phyloP scores from a whole-genome alignment of 1,139 yeast genomes.

The Saccharomyces hybrid region DNA sequence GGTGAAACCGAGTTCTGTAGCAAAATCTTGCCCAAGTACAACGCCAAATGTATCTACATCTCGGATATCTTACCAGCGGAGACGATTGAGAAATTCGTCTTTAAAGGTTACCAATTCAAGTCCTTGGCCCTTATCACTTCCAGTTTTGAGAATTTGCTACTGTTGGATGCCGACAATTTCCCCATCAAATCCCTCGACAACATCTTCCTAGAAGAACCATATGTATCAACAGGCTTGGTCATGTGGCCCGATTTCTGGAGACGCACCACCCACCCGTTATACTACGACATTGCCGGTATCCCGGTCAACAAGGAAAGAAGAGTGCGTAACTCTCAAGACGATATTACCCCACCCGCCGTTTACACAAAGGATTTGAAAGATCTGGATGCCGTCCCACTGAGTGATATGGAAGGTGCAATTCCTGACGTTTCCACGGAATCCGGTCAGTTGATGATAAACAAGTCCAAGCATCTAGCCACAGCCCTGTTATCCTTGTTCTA shows the following conservation, averaged over 20 bases:
- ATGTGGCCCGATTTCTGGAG: constrained; percentile 85
- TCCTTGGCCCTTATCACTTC: constrained; percentile 67
- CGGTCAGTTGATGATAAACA: constrained; percentile 69
- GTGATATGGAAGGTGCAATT: constrained; percentile 59
- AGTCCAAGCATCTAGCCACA: constrained; percentile 55
- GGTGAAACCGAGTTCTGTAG: constrained; percentile 64
- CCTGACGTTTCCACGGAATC: constrained; percentile 81
- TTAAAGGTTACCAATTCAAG: constrained; percentile 73
- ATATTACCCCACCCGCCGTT: constrained; percentile 31
- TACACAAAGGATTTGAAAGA: constrained; percentile 26
- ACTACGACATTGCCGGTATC: constrained; percentile 56
- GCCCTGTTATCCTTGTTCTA: constrained; percentile 65
- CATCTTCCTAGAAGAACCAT: constrained; percentile 49
- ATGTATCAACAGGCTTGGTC: constrained; percentile 48
- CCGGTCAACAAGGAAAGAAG: constrained; percentile 35
- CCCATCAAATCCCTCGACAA: constrained; percentile 54
- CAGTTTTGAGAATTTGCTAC: constrained; percentile 66
- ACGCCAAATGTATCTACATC: constrained; percentile 61
- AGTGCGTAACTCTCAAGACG: constrained; percentile 38
- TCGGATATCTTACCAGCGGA: constrained; percentile 48
- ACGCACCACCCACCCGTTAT: constrained; percentile 61
- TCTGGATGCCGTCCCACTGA: constrained; percentile 44
- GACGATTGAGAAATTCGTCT: constrained; percentile 39
- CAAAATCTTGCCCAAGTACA: constrained; percentile 52
- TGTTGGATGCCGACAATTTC: constrained; percentile 70